phyloP scores from a whole-genome alignment of 495 filamentous ascomycete species.

The Hypoxylon rickii region DNA sequence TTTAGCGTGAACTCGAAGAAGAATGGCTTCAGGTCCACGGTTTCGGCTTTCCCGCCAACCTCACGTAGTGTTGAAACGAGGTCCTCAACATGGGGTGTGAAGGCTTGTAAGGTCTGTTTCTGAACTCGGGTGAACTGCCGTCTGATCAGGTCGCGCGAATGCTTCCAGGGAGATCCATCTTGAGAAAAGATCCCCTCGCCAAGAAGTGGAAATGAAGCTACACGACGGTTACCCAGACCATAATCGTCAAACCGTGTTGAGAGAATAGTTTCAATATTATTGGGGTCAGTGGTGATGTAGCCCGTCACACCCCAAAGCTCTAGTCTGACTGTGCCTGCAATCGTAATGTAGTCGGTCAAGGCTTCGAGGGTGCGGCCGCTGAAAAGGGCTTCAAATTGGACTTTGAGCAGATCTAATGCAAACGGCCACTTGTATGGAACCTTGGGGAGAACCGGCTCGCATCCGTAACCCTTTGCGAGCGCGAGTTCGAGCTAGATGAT shows the following conservation, averaged over 20 bases:
- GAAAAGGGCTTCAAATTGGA: constrained; percentile 29
- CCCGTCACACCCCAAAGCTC: constrained; percentile 34
- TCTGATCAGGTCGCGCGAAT: constrained; percentile 58
- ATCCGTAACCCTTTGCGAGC: constrained; percentile 33
- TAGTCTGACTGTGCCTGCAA: constrained; percentile 14
- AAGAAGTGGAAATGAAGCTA: constrained; percentile 44
- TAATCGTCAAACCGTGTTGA: constrained; percentile 45
- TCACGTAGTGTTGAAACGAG: constrained; percentile 40
- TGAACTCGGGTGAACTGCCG: constrained; percentile 54
- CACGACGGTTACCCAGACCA: constrained; percentile 42
- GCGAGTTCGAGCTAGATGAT: constrained; percentile 25
- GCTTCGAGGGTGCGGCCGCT: constrained; percentile 19
- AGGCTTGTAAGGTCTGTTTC: constrained; percentile 24
- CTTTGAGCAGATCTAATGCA: constrained; percentile 38
- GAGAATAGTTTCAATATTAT: constrained; percentile 49
- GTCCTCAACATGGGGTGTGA: constrained; percentile 47
- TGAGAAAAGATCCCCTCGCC: constrained; percentile 62
- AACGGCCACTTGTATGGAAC: constrained; percentile 43
- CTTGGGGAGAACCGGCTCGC: constrained; percentile 22
- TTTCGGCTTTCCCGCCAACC: constrained; percentile 32
- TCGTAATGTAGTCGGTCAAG: constrained; percentile 10
- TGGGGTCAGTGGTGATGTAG: constrained; percentile 45
- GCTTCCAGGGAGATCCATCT: constrained; percentile 57
- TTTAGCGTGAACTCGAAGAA: constrained; percentile 56
- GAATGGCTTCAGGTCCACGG: constrained; percentile 55